Evolutionary conservation across 2,329 filamentous ascomycete genomes (phyloP), one percentile per base, ranked within the genome.

Genomic region (Ophiostoma quercus): DNA sequence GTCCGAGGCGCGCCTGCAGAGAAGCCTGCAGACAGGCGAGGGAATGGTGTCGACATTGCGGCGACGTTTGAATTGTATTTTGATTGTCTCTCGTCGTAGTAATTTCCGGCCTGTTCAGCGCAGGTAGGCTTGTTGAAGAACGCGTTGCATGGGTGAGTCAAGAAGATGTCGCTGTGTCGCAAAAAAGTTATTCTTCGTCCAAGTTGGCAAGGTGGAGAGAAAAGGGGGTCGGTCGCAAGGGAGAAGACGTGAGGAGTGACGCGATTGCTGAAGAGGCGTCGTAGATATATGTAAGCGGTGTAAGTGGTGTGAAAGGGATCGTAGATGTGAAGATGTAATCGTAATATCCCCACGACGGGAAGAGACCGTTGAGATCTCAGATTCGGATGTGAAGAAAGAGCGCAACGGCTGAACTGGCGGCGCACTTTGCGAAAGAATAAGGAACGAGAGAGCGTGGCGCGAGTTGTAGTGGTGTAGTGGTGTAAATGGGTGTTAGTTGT

Each of bases 1-100:
- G 85, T 87, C 74, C 77, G 83, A 67, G 81, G 84, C 67, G 81
- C 82, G 14, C 78, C 76, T 75, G 79, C 80, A 73, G 84, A 78
- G 73, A 82, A 78, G 74, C 80, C 79, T 71, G 81, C 79, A n/a
- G 67, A 22, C 75, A 80, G 78, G 71, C 80, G 78, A 73, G 80
- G 79, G 77, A 83, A 80, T 69, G 82, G 79, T 75, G 80, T 78
- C 76, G 80, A 78, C 84, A 85, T 84, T 74, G 43, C 63, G 29
- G 9, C 11, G 37, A 4, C 62, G 51, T 57, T 25, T 11, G 8
- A 2, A 12, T 7, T 39, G 29, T 39, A 16, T 14, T 32, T 12
- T 1, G 25, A 8, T 39, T 37, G 34, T 65, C 29, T 19, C 8
- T 2, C 5, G 34, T 65, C 34, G 34, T 25, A n/a, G 12, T 39